Evolutionary conservation across 1,284 basidiomycete species (phyloP), one percentile per base, ranked within the genome.

Genomic region (Ceratobasidium papillatum): DNA sequence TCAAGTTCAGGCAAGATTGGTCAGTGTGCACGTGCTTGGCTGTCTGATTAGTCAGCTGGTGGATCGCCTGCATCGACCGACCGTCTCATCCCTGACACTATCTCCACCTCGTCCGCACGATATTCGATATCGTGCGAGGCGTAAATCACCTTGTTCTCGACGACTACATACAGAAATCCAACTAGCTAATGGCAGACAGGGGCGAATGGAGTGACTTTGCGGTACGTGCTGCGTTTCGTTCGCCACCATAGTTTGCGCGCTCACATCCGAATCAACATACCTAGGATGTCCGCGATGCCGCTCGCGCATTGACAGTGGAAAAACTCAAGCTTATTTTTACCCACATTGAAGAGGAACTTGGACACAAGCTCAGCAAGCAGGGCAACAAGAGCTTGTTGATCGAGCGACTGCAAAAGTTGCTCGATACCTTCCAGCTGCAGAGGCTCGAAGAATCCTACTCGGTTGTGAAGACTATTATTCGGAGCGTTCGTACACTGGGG

Each of bases 351-450:
- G 90, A 92, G 52, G 88, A 92, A 80, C 92, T 92, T 79, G 83
- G 84, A 65, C 87, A 88, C 4, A 86, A 87, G 78, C 84, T 94
- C 32, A 85, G 87, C 68, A 91, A 92, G 81, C 86, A 90, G n/a
- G 93, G 93, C 43, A 93, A 91, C 83, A 95, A 95, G 80, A 89
- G 91, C 78, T 92, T 94, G 34, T 86, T 94, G 59, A 93, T 94
- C 79, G 89, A 93, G 80, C 86, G 90, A 75, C 58, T 72, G 45
- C 69, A 72, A 58, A 72, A 72, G 58, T 34, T 72, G 45, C 45
- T 72, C 9, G 69, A 72, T 27, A 34, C 8, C 47, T 45, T 72
- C 43, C 47, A 52, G 2, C 32, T 9, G 4, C 56, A 51, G 27
- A 61, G 36, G n/a, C 34, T 62, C 17, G 69, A 72, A 7, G 69